phyloP scores from a whole-genome alignment of 1,284 basidiomycete genomes.

The Athelia psychrophila region DNA sequence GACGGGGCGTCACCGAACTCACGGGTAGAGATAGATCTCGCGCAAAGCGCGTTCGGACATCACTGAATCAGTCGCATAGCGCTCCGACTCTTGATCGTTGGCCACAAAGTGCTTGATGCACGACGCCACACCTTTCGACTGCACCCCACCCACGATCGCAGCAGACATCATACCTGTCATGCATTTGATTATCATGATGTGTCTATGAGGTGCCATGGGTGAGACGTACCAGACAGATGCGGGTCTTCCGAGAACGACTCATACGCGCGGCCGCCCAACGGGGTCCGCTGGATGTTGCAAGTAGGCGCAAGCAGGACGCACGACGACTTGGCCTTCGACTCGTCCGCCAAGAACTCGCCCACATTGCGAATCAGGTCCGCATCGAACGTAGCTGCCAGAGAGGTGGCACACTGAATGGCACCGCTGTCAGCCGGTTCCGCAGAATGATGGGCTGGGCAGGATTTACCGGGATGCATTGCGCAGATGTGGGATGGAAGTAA shows the following conservation, averaged over 20 bases:
- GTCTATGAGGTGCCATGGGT: constrained; percentile 17
- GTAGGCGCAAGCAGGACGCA: constrained; percentile 65
- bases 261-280: constrained; percentile 61
- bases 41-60: constrained; percentile 62
- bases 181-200: background rate
- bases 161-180: constrained; percentile 50
- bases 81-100: constrained; percentile 69
- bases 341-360: constrained; percentile 56
- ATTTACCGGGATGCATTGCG: constrained; percentile 59
- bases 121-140: constrained; percentile 60
- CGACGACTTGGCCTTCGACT: constrained; percentile 63
- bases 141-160: constrained; percentile 65
- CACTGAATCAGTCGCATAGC: constrained; percentile 59
- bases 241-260: constrained; percentile 73
- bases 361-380: constrained; percentile 50
- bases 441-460: constrained; percentile 1
- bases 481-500: constrained; percentile 58
- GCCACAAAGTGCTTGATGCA: constrained; percentile 52
- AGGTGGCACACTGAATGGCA: constrained; percentile 57
- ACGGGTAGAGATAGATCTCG: constrained; percentile 73
- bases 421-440: background rate
- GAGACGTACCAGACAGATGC: constrained; percentile 49
- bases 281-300: constrained; percentile 67
- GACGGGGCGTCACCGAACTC: too few species aligned
- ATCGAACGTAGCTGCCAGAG: constrained; percentile 65